Conservation (phyloP, 2,329 filamentous ascomycete genomes). For the Sarocladium strictum region DNA sequence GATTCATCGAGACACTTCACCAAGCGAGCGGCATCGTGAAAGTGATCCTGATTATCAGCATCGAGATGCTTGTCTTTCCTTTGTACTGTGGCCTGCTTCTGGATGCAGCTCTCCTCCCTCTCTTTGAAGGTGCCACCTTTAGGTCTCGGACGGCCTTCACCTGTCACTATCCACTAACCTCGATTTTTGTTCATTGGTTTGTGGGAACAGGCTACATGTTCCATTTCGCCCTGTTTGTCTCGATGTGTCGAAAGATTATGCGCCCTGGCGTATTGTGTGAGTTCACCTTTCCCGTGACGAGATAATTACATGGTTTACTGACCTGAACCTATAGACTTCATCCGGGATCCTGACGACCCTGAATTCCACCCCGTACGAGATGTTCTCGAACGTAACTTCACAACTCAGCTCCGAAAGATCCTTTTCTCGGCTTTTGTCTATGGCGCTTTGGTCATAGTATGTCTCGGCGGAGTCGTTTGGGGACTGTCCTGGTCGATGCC, state of each 20-base stretch:
- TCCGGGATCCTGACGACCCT: slow-evolving; percentile 94
- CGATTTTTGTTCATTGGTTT: slow-evolving; percentile 97
- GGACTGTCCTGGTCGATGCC: slow-evolving; percentile 63
- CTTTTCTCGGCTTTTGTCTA: slow-evolving; percentile 94
- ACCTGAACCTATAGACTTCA: slow-evolving; percentile 62
- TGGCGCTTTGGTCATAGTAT: slow-evolving; percentile 84
- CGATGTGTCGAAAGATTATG: slow-evolving; percentile 98
- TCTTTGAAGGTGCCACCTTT: slow-evolving; percentile 78
- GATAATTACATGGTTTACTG: slow-evolving; percentile 12
- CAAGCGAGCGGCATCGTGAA: slow-evolving; percentile 97
- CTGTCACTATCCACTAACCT: slow-evolving; percentile 73
- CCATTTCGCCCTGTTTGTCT: slow-evolving; percentile 96
- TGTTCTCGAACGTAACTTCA: slow-evolving; percentile 86
- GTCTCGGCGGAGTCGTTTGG: slow-evolving; percentile 94
- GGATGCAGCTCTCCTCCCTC: slow-evolving; percentile 78
- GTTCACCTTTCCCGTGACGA: slow-evolving; percentile 29
- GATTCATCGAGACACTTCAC: slow-evolving; percentile 74
- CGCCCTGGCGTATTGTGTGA: slow-evolving; percentile 85
- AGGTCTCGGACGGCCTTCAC: slow-evolving; percentile 75
- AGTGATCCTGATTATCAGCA: slow-evolving; percentile 95
- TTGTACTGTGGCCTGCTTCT: slow-evolving; percentile 91
- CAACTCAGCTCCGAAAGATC: slow-evolving; percentile 92
- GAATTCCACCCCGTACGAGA: slow-evolving; percentile 97
- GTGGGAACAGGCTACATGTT: slow-evolving; percentile 99
- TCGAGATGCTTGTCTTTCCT: slow-evolving; percentile 97